phyloP scores from a whole-genome alignment of 345 rosid species.

The Mangifera indica region DNA sequence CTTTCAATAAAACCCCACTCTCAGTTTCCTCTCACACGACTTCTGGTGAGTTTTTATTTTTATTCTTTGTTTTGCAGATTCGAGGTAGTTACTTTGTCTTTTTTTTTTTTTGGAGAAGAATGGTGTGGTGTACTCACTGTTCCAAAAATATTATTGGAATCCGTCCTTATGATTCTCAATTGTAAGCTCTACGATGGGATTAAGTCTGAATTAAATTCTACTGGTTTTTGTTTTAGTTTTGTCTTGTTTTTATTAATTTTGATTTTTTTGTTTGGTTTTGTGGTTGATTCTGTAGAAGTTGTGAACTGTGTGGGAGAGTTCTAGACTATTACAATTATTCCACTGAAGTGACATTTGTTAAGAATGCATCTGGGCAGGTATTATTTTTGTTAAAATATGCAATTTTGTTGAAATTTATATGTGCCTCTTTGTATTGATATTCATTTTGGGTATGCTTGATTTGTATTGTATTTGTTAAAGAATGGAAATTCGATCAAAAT shows the following conservation, averaged over 20 bases:
- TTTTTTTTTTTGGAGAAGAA: conserved; percentile 15
- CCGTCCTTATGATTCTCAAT: conserved; percentile 32
- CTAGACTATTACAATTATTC: conserved; percentile 37
- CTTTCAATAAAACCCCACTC: background rate
- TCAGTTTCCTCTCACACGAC: background rate
- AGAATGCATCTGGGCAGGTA: conserved; percentile 43
- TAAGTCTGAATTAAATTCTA: background rate
- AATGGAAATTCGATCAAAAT: background rate
- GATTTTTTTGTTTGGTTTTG: background rate
- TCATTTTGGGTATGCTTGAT: background rate
- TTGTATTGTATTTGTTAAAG: no score
- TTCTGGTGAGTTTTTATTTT: background rate
- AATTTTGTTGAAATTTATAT: background rate
- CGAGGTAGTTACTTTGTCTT: background rate
- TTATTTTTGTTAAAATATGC: background rate
- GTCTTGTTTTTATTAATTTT: background rate
- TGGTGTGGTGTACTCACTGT: conserved; percentile 31
- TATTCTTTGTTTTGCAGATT: background rate
- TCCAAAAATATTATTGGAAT: conserved; percentile 21
- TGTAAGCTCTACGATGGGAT: conserved; percentile 21
- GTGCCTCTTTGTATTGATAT: background rate
- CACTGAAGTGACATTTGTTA: conserved; percentile 34
- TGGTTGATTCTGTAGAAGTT: conserved; percentile 24
- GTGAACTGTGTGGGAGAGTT: conserved; percentile 45
- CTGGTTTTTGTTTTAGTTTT: background rate